Percentiles rank a stretch among this genome's conserved stretches.
phyloP scores from a whole-genome alignment of 2,329 filamentous ascomycete species.

The Aspergillus sp. region DNA sequence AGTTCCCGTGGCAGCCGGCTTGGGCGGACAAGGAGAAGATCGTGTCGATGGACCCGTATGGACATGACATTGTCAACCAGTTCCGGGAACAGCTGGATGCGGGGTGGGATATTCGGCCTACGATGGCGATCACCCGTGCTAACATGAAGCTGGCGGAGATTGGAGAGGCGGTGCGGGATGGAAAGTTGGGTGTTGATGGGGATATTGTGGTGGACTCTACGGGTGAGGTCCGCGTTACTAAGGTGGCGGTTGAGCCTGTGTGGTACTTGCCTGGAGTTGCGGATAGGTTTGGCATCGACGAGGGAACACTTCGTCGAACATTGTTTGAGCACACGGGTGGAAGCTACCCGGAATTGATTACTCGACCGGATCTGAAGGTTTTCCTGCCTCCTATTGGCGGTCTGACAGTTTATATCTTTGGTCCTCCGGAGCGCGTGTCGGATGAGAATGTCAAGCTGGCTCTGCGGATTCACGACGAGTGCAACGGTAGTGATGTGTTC shows the following conservation, averaged over 20 bases:
- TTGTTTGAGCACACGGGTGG: constrained; percentile 95
- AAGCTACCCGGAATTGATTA: constrained; percentile 95
- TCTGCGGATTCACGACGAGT: constrained; percentile 80
- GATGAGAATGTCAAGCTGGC: constrained; percentile 77
- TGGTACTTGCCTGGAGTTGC: constrained; percentile 87
- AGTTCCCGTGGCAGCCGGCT: constrained; percentile 81
- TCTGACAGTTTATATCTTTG: constrained; percentile 94
- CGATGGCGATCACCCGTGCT: constrained; percentile 85
- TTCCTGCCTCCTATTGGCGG: constrained; percentile 95
- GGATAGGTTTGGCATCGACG: constrained; percentile 87
- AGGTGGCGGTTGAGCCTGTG: constrained; percentile 92
- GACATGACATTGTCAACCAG: constrained; percentile 79
- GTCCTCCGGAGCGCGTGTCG: constrained; percentile 88
- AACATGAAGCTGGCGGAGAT: constrained; percentile 97
- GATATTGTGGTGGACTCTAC: constrained; percentile 82
- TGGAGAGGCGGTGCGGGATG: constrained; percentile 76
- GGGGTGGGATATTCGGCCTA: constrained; percentile 70
- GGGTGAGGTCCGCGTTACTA: constrained; percentile 89
- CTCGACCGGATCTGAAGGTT: constrained; percentile 86
- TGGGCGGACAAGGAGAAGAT: constrained; percentile 93
- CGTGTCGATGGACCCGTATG: constrained; percentile 93
- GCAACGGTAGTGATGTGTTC: constrained; percentile 96
- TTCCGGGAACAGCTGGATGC: constrained; percentile 73
- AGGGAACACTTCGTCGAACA: constrained; percentile 77
- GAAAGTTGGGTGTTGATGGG: constrained; percentile 73